Evolutionary conservation across 306 rosid genomes (phyloP).

Genomic region (Arachis stenosperma): DNA sequence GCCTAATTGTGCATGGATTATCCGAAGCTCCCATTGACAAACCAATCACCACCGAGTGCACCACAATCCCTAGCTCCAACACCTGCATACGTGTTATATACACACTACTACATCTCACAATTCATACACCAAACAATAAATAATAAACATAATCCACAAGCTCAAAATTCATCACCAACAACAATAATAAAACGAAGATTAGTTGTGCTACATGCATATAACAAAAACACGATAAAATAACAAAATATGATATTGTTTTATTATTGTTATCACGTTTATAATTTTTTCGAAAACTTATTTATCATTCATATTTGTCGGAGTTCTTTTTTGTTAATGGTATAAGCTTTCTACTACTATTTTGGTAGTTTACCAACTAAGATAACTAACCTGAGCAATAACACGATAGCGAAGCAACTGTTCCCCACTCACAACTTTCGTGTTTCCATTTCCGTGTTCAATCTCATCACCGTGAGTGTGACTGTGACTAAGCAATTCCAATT

Average conservation of each 20-base stretch:
- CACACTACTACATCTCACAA: constrained; percentile 13
- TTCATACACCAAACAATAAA: not conserved
- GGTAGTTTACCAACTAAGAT: not conserved
- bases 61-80: constrained; percentile 65
- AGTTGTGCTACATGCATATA: not conserved
- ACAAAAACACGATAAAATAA: no score
- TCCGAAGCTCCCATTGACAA: constrained; percentile 73
- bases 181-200: not conserved
- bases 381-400: constrained; percentile 64
- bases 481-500: not conserved
- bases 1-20: constrained; percentile 35
- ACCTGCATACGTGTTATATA: constrained; percentile 38
- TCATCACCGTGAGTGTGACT: constrained; percentile 18
- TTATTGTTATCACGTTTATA: no score
- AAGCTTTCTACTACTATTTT: no score
- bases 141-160: not conserved
- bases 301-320: no score
- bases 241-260: no score
- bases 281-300: no score
- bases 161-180: not conserved
- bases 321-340: no score
- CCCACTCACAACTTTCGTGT: not conserved
- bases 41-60: constrained; percentile 83
- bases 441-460: not conserved
- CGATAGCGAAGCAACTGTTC: constrained; percentile 49